phyloP scores from a whole-genome alignment of 768 basidiomycete genomes.

The Tricholoma hemisulphureum region DNA sequence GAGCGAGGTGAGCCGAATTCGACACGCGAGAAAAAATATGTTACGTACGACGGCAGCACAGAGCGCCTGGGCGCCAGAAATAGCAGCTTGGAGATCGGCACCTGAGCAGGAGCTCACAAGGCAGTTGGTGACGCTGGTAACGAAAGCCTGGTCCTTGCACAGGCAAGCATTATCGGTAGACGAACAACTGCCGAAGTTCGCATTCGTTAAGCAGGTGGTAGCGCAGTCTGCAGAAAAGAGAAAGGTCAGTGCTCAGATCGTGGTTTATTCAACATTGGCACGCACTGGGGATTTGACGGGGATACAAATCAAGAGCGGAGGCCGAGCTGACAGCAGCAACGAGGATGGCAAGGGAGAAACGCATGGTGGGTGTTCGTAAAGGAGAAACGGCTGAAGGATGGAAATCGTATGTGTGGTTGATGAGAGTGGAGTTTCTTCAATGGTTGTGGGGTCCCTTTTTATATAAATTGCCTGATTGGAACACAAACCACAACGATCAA shows the following conservation, averaged over 20 bases:
- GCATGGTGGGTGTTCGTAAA: constrained; percentile 43
- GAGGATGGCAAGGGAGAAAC: constrained; percentile 43
- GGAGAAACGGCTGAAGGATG: constrained; percentile 1
- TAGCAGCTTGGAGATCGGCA: constrained; percentile 44
- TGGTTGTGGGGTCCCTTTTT: background rate
- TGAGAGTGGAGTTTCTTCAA: background rate
- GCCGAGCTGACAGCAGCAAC: constrained; percentile 41
- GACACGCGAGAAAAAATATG: background rate
- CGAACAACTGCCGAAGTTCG: constrained; percentile 45
- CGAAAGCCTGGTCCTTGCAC: constrained; percentile 49
- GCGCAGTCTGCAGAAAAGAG: constrained; percentile 47
- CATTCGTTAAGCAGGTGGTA: constrained; percentile 41
- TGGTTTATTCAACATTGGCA: constrained; percentile 1
- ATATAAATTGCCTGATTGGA: no score
- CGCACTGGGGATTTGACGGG: constrained; percentile 43
- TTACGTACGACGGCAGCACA: constrained; percentile 52
- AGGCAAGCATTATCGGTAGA: constrained; percentile 55
- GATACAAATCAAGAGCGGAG: constrained; percentile 32
- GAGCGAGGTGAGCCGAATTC: background rate
- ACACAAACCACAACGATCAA: no score
- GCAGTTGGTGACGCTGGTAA: constrained; percentile 47
- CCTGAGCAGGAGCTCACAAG: constrained; percentile 46
- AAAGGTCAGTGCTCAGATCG: background rate
- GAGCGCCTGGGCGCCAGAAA: constrained; percentile 36
- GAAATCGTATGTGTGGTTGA: background rate